Conservation (phyloP, 352 stramenopile genomes). For the Phytophthora palmivora region DNA sequence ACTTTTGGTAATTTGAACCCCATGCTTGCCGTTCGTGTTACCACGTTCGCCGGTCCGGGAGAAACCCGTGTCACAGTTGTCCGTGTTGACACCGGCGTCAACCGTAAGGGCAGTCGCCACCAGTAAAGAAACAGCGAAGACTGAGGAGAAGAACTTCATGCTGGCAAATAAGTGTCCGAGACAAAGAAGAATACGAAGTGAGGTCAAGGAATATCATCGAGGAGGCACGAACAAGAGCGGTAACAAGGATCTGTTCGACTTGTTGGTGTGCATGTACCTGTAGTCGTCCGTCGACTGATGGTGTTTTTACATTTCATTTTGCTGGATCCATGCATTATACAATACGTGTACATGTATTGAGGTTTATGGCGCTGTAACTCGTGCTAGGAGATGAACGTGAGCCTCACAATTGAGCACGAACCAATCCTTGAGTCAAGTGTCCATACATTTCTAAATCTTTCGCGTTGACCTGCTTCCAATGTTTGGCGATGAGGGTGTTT, state of each 20-base stretch:
- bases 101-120: slow-evolving; percentile 3
- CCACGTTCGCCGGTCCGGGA: background rate
- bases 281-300: no score
- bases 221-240: background rate
- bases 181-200: slow-evolving; percentile 1
- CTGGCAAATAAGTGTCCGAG: background rate
- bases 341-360: no score
- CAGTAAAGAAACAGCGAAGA: slow-evolving; percentile 11
- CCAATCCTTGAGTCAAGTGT: no score
- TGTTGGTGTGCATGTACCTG: background rate
- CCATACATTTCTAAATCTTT: no score
- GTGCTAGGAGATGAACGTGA: no score
- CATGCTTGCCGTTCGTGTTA: slow-evolving; percentile 13
- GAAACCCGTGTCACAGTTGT: slow-evolving; percentile 16
- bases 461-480: no score
- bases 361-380: no score
- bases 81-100: slow-evolving; percentile 9
- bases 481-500: no score
- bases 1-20: slow-evolving; percentile 1
- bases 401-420: no score
- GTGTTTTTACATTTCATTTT: no score
- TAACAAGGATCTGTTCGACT: slow-evolving; percentile 5
- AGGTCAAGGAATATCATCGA: background rate
- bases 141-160: slow-evolving; percentile 23
- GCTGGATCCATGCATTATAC: no score